These are phyloP conservation scores for Pezicula rhizophila DNA, from an alignment of 2,329 filamentous ascomycete genomes.

Conservation along the genomic window DNA sequence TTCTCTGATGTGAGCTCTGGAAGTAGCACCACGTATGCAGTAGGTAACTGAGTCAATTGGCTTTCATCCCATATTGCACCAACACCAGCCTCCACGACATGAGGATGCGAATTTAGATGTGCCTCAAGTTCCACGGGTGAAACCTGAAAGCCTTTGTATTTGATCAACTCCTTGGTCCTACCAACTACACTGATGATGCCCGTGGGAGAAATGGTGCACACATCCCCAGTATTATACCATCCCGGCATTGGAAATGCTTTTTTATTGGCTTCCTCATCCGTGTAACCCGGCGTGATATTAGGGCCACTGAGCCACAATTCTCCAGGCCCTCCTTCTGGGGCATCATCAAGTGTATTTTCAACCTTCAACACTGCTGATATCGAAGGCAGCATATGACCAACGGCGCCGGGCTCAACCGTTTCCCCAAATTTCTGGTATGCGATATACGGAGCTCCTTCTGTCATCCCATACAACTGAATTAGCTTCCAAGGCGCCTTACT, in stretches of 20 bases:
- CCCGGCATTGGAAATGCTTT: slow-evolving; percentile 33
- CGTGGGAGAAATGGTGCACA: slow-evolving; percentile 23
- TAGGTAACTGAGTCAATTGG: slow-evolving; percentile 47
- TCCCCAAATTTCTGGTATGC: slow-evolving; percentile 34
- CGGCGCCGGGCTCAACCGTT: slow-evolving; percentile 26
- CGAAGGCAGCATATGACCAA: slow-evolving; percentile 32
- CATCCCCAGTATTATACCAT: slow-evolving; percentile 42
- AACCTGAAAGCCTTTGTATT: slow-evolving; percentile 43
- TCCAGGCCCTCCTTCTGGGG: slow-evolving; percentile 30
- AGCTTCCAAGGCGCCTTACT: slow-evolving; percentile 31
- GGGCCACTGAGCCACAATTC: slow-evolving; percentile 39
- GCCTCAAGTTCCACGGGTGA: slow-evolving; percentile 43
- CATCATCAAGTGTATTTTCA: slow-evolving; percentile 32
- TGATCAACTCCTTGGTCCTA: slow-evolving; percentile 35
- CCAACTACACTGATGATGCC: too few relatives aligned
- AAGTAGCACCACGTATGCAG: slow-evolving; percentile 48
- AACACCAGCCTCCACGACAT: slow-evolving; percentile 38
- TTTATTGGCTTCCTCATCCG: slow-evolving; percentile 31
- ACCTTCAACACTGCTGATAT: slow-evolving; percentile 34
- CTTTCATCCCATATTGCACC: slow-evolving; percentile 35
- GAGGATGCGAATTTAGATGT: slow-evolving; percentile 33
- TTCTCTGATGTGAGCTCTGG: not conserved
- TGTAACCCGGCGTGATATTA: slow-evolving; percentile 37
- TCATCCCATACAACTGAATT: slow-evolving; percentile 40
- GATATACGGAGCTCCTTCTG: slow-evolving; percentile 37